A percentile compares a stretch with the other conserved stretches of the same genome.
These are phyloP conservation scores for Perkinsus chesapeaki DNA, from an alignment of 169 alveolate species.

Conservation along the genomic window DNA sequence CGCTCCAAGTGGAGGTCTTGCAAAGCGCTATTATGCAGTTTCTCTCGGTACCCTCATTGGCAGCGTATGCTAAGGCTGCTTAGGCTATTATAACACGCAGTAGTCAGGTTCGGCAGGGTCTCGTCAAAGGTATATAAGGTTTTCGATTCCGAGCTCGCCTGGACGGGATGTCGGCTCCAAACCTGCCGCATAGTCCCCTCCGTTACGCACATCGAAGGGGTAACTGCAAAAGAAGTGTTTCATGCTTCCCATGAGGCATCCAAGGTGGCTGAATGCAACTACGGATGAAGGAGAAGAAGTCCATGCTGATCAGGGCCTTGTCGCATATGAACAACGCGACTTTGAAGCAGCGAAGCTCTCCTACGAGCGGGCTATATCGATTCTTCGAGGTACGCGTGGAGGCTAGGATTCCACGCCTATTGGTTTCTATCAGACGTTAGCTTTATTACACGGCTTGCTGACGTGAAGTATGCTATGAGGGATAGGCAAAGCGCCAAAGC, in stretches of 20 bases:
- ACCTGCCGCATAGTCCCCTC: not conserved
- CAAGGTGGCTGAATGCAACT: not conserved
- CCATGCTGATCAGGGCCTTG: not conserved
- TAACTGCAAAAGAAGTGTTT: not conserved
- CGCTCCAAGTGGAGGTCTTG: not conserved
- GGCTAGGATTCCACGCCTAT: not conserved
- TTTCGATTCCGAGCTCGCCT: not conserved
- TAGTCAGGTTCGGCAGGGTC: not conserved
- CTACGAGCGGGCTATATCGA: not conserved
- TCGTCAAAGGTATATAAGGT: not conserved
- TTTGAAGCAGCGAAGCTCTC: not conserved
- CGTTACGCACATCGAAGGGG: not conserved
- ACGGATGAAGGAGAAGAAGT: not conserved
- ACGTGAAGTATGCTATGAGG: not conserved
- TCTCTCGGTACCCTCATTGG: not conserved
- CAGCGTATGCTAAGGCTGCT: not conserved
- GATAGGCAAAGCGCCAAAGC: not conserved
- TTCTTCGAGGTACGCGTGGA: not conserved
- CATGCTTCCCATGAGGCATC: not conserved
- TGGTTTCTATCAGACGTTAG: not conserved
- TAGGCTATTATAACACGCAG: not conserved
- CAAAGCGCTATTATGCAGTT: not conserved
- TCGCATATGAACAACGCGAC: not conserved
- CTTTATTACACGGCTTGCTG: not conserved
- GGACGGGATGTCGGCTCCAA: not conserved